phyloP scores from a whole-genome alignment of 371 early-diverging fungal genomes.

The Batrachochytrium dendrobatidis region DNA sequence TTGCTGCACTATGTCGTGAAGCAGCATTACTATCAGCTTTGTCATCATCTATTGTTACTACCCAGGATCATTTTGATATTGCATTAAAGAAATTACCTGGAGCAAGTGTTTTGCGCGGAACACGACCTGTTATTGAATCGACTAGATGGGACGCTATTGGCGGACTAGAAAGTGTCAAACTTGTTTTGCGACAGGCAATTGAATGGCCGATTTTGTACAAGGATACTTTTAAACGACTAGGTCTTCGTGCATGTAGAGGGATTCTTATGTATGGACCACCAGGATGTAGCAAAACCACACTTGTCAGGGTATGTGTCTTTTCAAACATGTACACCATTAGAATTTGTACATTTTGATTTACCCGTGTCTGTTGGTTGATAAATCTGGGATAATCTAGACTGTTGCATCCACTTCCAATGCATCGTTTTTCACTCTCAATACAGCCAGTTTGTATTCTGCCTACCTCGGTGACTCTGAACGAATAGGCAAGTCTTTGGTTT shows the following conservation, averaged over 20 bases:
- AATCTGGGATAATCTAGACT: slow-evolving; percentile 23
- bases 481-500: slow-evolving; percentile 35
- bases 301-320: slow-evolving; percentile 60
- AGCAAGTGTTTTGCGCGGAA: slow-evolving; percentile 10
- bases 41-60: not conserved
- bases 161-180: slow-evolving; percentile 88
- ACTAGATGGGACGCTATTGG: slow-evolving; percentile 83
- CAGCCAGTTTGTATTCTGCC: slow-evolving; percentile 82
- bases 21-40: slow-evolving; percentile 53
- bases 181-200: slow-evolving; percentile 82
- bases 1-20: slow-evolving; percentile 83
- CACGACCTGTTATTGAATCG: slow-evolving; percentile 6
- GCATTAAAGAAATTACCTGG: slow-evolving; percentile 20
- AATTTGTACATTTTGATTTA: not conserved
- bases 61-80: slow-evolving; percentile 48
- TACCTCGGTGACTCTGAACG: slow-evolving; percentile 94
- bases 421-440: slow-evolving; percentile 80
- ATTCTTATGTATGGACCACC: slow-evolving; percentile 96
- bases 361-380: too few relatives aligned
- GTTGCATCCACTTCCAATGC: slow-evolving; percentile 73
- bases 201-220: slow-evolving; percentile 88
- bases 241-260: slow-evolving; percentile 77
- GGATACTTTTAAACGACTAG: slow-evolving; percentile 67
- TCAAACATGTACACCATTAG: not conserved
- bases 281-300: slow-evolving; percentile 95